These are phyloP conservation scores for Corynespora cassiicola DNA, from an alignment of 2,329 filamentous ascomycete species.

Conservation along the genomic window DNA sequence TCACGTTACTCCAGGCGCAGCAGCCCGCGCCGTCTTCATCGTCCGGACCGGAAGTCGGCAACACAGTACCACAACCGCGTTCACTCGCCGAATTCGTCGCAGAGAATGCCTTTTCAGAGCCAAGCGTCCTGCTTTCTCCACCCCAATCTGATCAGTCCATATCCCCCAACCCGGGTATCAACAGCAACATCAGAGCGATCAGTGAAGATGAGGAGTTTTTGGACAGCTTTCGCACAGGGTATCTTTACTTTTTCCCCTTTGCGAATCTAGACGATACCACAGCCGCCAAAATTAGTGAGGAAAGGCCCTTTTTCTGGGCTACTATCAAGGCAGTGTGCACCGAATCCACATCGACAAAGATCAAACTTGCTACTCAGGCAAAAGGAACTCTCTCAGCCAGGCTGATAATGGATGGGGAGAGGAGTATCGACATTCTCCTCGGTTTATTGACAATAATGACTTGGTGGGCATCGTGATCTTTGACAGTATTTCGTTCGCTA, in stretches of 20 bases:
- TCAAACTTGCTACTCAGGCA: slow-evolving; percentile 19
- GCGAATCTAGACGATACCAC: slow-evolving; percentile 11
- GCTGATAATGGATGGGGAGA: slow-evolving; percentile 28
- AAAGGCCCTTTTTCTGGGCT: no score
- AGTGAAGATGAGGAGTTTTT: slow-evolving; percentile 12
- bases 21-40: slow-evolving; percentile 1
- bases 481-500: background rate
- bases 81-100: no score
- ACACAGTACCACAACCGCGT: no score
- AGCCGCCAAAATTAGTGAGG: no score
- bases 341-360: slow-evolving; percentile 18
- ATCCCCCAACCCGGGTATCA: slow-evolving; percentile 2
- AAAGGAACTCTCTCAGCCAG: slow-evolving; percentile 21
- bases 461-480: slow-evolving; percentile 17
- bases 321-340: slow-evolving; percentile 27
- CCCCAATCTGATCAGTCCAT: no score
- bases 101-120: no score
- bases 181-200: slow-evolving; percentile 1
- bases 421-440: slow-evolving; percentile 27
- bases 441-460: slow-evolving; percentile 24
- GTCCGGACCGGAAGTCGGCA: no score
- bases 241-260: slow-evolving; percentile 19
- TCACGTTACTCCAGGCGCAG: slow-evolving; percentile 31
- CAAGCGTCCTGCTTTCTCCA: no score
- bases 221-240: slow-evolving; percentile 11